Percentiles rank a stretch among this genome's conserved stretches.
Conservation (phyloP, 345 rosid species). For the Luvunga scandens region DNA sequence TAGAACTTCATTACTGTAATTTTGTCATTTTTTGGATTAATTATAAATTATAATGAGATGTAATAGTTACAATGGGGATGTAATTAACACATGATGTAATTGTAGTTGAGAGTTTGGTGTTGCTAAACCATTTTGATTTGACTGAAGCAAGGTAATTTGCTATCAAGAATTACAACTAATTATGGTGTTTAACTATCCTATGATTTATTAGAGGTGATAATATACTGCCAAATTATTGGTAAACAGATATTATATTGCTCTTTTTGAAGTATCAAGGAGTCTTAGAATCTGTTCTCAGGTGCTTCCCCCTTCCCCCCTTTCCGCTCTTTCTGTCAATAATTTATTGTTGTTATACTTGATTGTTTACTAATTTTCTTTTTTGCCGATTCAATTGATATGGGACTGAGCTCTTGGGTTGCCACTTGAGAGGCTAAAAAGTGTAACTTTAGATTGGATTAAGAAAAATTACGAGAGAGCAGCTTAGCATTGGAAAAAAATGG, state of each 20-base stretch:
- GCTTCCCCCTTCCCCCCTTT: too few species aligned
- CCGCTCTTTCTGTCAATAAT: background rate
- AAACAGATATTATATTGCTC: slow-evolving; percentile 80
- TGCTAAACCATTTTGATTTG: slow-evolving; percentile 85
- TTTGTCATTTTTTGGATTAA: too few species aligned
- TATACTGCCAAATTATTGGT: background rate
- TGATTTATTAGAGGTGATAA: background rate
- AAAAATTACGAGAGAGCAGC: slow-evolving; percentile 63
- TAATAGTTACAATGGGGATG: too few species aligned
- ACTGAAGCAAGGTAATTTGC: slow-evolving; percentile 74
- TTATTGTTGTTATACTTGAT: background rate
- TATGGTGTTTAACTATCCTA: background rate
- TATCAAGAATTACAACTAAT: background rate
- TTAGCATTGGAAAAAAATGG: slow-evolving; percentile 1
- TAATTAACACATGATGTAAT: too few species aligned
- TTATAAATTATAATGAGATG: too few species aligned
- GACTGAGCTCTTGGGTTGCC: slow-evolving; percentile 93
- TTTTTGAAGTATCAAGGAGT: slow-evolving; percentile 97
- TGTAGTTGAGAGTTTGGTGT: slow-evolving; percentile 92
- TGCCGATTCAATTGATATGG: slow-evolving; percentile 72
- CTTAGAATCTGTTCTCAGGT: slow-evolving; percentile 97
- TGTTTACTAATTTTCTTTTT: slow-evolving; percentile 27
- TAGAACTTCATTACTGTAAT: too few species aligned
- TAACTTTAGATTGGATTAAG: slow-evolving; percentile 91
- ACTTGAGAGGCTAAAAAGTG: slow-evolving; percentile 97